Conservation (phyloP, 176 grass and related monocot genomes). For the Urochloa ruziziensis region DNA sequence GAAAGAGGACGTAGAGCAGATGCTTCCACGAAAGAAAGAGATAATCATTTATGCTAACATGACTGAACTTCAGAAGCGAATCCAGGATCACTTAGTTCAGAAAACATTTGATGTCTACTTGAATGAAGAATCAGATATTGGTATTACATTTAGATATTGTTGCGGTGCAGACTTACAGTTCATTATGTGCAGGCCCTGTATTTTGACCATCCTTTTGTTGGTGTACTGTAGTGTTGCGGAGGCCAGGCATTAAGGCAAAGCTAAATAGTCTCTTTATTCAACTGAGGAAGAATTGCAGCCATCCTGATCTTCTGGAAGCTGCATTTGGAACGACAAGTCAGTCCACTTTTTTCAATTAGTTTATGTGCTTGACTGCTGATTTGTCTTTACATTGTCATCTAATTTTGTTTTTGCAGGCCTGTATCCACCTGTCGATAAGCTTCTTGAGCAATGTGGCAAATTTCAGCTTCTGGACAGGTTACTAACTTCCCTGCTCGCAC, state of each 20-base stretch:
- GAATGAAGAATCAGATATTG: conserved; percentile 58
- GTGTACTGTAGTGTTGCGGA: conserved; percentile 44
- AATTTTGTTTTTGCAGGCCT: conserved; percentile 34
- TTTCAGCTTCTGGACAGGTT: conserved; percentile 79
- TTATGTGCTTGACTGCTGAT: not conserved
- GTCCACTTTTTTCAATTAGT: conserved; percentile 17
- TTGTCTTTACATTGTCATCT: not conserved
- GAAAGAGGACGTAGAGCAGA: too few species aligned
- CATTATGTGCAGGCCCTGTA: not conserved
- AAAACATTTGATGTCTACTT: conserved; percentile 75
- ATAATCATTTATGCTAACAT: conserved; percentile 97
- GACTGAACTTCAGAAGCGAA: conserved; percentile 81
- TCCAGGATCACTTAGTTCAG: conserved; percentile 81
- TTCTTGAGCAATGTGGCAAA: conserved; percentile 80
- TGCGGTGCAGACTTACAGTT: not conserved
- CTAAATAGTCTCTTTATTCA: conserved; percentile 86
- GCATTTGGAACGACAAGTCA: conserved; percentile 46
- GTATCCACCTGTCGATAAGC: conserved; percentile 78
- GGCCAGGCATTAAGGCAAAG: conserved; percentile 59
- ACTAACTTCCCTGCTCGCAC: conserved; percentile 50
- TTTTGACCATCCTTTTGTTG: not conserved
- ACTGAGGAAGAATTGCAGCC: conserved; percentile 81
- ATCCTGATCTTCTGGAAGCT: conserved; percentile 89
- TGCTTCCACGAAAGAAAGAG: conserved; percentile 96
- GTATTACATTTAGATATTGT: conserved; percentile 21